Base-by-base conservation (phyloP, 192 early-diverging fungal species). In the Backusella tarrabulga region DNA sequence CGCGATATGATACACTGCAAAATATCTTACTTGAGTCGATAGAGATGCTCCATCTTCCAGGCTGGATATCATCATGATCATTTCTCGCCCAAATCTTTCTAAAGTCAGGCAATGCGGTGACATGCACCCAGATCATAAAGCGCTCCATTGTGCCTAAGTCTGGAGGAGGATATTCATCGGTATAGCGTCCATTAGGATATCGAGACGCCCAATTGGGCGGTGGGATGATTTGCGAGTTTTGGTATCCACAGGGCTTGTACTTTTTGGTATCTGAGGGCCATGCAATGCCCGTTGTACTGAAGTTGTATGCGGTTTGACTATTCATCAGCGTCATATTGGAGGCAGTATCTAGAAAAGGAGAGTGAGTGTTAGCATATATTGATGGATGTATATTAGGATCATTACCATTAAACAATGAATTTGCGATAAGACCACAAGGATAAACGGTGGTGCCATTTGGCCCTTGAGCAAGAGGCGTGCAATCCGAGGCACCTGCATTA, bases 81-180 rank as follows among this genome's bases (percentile, higher is more conserved):
- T 96, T 93, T 69, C 89, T 85, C 52, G 93, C 96, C 85, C 92
- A 98, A 41, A 97, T 81, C 82, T 99, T 99, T 72, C 97, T 87
- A 87, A 99, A 99, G 23, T 91, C 95, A 12, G 97, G 95, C 73
- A 98, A 87, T 0, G 95, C 97, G 6, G 97, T 94, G 1, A 94
- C 94, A 35, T 96, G 89, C 95, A 97, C 96, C 97, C 97, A 99
- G 32, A 99, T 97, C 83, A 95, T 92, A 76, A 99, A 92, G 32
- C 91, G 88, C 86, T 97, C 92, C 85, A 92, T 85, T 14, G 67
- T 76, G 1, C 83, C 71, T 42, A 97, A 83, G 72, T 97, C 86
- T 0, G 95, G 93, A 32, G 88, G 93, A 14, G 82, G 82, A 32
- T 83, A 42, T 54, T 81, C 80, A 11, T 76, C 73, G 21, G 76